Conservation (phyloP, 768 basidiomycete species). For the Pholiota conissans region DNA sequence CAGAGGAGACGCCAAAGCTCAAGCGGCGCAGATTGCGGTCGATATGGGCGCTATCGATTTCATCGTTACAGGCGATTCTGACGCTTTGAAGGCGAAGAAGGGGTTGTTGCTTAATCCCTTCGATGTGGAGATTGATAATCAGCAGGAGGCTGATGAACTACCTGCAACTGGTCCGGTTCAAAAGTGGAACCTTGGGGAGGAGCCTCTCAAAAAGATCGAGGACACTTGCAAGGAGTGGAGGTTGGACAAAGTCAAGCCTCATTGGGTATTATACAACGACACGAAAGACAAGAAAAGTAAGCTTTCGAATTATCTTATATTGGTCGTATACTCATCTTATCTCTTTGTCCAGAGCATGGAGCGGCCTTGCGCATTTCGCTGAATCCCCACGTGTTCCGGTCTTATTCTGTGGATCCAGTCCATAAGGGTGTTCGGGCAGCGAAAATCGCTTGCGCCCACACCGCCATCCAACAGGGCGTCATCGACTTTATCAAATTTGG, state of each 20-base stretch:
- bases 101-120: conserved; percentile 33
- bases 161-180: conserved; percentile 7
- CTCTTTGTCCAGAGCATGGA: conserved; percentile 40
- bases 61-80: conserved; percentile 44
- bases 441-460: conserved; percentile 50
- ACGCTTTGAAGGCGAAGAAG: conserved; percentile 31
- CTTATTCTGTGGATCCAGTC: conserved; percentile 50
- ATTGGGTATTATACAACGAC: conserved; percentile 54
- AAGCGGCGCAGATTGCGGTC: conserved; percentile 53
- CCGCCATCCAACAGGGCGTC: conserved; percentile 53
- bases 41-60: conserved; percentile 64
- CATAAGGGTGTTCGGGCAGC: conserved; percentile 45
- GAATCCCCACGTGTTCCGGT: conserved; percentile 45
- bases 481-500: conserved; percentile 59
- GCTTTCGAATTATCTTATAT: conserved; percentile 15
- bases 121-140: conserved; percentile 22
- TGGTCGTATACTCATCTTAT: not conserved
- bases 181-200: conserved; percentile 18
- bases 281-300: conserved; percentile 43
- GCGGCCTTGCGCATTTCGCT: conserved; percentile 58
- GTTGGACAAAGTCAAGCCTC: conserved; percentile 46
- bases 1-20: conserved; percentile 53
- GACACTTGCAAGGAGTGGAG: conserved; percentile 56
- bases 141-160: conserved; percentile 16
- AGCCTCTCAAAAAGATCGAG: conserved; percentile 45